Percentiles rank a stretch among this genome's conserved stretches.
phyloP scores from a whole-genome alignment of 305 asterid genomes.

The Monarda citriodora region DNA sequence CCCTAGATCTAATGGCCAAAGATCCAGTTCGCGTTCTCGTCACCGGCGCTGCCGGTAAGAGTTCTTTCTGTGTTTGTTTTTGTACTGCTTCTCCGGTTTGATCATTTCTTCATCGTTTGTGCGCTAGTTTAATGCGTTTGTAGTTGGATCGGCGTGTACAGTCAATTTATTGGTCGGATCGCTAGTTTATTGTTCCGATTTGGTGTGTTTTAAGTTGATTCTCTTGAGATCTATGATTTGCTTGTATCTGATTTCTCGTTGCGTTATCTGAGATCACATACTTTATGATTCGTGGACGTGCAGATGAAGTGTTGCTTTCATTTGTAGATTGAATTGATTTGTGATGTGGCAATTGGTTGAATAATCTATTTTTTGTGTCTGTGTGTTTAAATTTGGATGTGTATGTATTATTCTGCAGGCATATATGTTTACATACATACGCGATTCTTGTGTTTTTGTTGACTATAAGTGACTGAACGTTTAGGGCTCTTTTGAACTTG shows the following conservation, averaged over 20 bases:
- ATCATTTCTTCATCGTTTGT: neutral
- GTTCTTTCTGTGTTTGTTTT: neutral
- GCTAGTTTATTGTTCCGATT: neutral
- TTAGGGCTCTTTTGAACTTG: neutral
- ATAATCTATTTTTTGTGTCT: neutral
- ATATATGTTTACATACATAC: no score
- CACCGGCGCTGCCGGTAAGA: constrained; percentile 87
- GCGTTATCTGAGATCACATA: neutral
- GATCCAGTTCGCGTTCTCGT: constrained; percentile 88
- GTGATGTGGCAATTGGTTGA: neutral
- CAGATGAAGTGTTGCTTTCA: neutral
- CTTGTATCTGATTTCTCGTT: constrained; percentile 3
- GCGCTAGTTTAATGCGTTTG: neutral
- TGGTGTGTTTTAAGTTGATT: neutral
- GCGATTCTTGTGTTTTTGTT: neutral
- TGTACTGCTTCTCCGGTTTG: constrained; percentile 8
- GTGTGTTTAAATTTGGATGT: neutral
- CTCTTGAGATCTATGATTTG: neutral
- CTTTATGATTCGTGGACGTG: neutral
- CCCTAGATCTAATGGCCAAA: constrained; percentile 61
- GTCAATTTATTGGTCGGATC: constrained; percentile 13
- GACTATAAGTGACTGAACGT: neutral
- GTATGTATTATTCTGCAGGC: neutral
- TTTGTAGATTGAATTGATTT: neutral
- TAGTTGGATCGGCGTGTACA: constrained; percentile 10